phyloP scores from a whole-genome alignment of 2,329 filamentous ascomycete genomes.

The Botrytis pseudocinerea region DNA sequence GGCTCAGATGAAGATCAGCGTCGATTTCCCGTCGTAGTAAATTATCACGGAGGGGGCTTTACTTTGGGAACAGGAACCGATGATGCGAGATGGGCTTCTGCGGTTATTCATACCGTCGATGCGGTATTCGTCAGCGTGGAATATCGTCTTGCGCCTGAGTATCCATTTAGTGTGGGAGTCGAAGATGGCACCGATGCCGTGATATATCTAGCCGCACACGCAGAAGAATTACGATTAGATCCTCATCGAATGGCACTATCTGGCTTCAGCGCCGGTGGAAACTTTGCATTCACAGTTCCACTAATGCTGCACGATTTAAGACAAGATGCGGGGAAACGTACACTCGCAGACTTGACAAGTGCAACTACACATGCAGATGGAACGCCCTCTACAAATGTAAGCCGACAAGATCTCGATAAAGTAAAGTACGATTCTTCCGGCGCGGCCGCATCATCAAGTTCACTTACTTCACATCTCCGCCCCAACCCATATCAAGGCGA shows the following conservation, averaged over 20 bases:
- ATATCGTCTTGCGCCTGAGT: conserved; percentile 66
- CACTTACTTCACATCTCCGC: conserved; percentile 5
- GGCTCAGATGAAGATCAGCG: conserved; percentile 31
- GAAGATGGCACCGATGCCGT: conserved; percentile 67
- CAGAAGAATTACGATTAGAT: conserved; percentile 59
- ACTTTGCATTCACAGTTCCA: conserved; percentile 45
- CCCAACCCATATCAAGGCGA: not conserved
- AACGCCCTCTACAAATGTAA: not conserved
- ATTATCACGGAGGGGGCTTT: conserved; percentile 69
- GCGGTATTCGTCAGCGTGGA: conserved; percentile 64
- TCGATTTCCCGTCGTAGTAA: conserved; percentile 57
- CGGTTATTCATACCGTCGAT: conserved; percentile 53
- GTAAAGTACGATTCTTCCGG: not conserved
- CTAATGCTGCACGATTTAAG: conserved; percentile 48
- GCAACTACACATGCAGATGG: conserved; percentile 3
- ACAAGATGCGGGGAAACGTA: conserved; percentile 43
- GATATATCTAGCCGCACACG: conserved; percentile 58
- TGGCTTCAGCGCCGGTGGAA: conserved; percentile 58
- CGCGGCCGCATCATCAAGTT: not conserved
- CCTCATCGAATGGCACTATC: conserved; percentile 56
- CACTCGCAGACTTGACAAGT: conserved; percentile 30
- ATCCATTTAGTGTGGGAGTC: conserved; percentile 63
- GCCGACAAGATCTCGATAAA: conserved; percentile 3
- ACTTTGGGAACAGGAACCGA: conserved; percentile 63
- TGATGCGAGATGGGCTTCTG: conserved; percentile 61